Conservation (phyloP, 805 yeast genomes). For the Saturnispora quitensis region DNA sequence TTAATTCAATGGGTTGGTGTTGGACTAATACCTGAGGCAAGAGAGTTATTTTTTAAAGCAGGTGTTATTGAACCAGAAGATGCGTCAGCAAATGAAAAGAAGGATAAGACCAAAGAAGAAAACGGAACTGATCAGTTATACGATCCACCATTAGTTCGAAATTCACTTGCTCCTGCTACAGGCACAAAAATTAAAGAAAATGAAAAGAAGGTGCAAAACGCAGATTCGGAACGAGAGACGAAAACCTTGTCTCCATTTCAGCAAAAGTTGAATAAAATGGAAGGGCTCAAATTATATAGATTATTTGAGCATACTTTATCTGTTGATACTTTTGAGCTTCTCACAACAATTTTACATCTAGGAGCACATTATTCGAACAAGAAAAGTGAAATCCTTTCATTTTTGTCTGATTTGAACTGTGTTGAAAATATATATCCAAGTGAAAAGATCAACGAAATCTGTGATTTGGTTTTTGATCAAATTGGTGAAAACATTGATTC, state of each 20-base stretch:
- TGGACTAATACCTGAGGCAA: constrained; percentile 46
- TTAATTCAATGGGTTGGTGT: constrained; percentile 58
- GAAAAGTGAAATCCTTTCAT: constrained; percentile 16
- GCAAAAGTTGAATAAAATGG: constrained; percentile 1
- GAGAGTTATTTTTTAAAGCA: constrained; percentile 36
- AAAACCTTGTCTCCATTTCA: not conserved
- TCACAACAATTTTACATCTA: constrained; percentile 15
- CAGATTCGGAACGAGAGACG: not conserved
- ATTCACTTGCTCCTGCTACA: not conserved
- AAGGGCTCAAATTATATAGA: constrained; percentile 3
- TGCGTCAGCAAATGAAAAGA: not conserved
- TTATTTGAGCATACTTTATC: constrained; percentile 7
- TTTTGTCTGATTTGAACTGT: constrained; percentile 18
- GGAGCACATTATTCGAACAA: constrained; percentile 15
- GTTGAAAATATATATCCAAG: constrained; percentile 14
- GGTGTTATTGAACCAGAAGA: not conserved
- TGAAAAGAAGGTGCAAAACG: not conserved
- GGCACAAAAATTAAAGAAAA: not conserved
- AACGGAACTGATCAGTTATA: not conserved
- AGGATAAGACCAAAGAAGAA: not conserved
- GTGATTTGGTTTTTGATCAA: constrained; percentile 16
- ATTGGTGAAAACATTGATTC: constrained; percentile 6
- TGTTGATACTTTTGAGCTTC: constrained; percentile 10
- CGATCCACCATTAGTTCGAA: not conserved
- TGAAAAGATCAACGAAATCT: constrained; percentile 9